These are phyloP conservation scores for Westerdykella aurantiaca DNA, from an alignment of 2,329 filamentous ascomycete species.

Conservation along the genomic window DNA sequence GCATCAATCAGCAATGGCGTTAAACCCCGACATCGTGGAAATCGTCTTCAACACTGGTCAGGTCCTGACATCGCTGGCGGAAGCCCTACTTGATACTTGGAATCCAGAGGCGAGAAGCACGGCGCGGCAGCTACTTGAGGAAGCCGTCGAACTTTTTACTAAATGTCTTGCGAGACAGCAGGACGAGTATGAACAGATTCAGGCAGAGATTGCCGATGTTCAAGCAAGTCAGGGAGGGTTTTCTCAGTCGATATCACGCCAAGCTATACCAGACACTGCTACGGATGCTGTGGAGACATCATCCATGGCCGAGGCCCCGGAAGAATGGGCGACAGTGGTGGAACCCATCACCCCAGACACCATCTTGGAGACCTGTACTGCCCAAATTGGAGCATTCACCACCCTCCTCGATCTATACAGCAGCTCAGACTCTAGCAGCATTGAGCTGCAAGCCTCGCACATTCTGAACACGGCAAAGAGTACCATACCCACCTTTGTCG, in stretches of 20 bases:
- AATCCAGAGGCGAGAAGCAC: conserved; percentile 40
- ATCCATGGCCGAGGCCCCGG: conserved; percentile 36
- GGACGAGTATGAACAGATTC: conserved; percentile 41
- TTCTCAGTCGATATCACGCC: conserved; percentile 6
- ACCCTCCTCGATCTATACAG: conserved; percentile 47
- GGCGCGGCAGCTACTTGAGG: conserved; percentile 51
- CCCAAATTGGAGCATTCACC: conserved; percentile 50
- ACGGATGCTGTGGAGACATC: conserved; percentile 19
- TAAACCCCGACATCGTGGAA: conserved; percentile 61
- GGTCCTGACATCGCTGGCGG: conserved; percentile 61
- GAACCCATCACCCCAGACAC: conserved; percentile 60
- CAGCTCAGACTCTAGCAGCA: conserved; percentile 42
- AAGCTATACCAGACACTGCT: neutral
- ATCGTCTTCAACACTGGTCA: conserved; percentile 67
- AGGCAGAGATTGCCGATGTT: conserved; percentile 27
- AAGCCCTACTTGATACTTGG: conserved; percentile 52
- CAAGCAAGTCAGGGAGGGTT: conserved; percentile 19
- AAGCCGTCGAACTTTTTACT: conserved; percentile 57
- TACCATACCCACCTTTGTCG: conserved; percentile 51
- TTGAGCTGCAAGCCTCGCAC: conserved; percentile 56
- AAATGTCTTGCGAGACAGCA: conserved; percentile 43
- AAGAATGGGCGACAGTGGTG: conserved; percentile 62
- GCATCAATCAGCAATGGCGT: conserved; percentile 55
- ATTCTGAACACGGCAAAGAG: conserved; percentile 49
- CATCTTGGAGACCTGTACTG: conserved; percentile 62